Evolutionary conservation across 306 rosid species (phyloP).

Genomic region (Cucumis sativus): DNA sequence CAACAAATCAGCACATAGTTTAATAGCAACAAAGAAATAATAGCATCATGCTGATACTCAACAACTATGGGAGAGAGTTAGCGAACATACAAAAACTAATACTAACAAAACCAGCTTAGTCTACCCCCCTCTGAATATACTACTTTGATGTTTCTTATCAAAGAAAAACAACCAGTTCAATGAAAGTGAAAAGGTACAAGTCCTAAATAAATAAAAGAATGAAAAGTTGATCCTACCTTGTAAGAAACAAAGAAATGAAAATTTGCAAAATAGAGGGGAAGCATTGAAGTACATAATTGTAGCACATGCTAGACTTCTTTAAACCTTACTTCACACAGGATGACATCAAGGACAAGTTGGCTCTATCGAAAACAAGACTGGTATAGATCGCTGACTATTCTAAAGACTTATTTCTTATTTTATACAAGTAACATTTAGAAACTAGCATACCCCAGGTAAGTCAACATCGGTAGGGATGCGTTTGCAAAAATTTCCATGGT

Average conservation of each 20-base stretch:
- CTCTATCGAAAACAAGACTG: neutral
- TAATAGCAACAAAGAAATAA: neutral
- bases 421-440: slow-evolving; percentile 10
- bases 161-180: neutral
- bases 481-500: slow-evolving; percentile 84
- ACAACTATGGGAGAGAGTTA: neutral
- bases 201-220: neutral
- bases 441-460: slow-evolving; percentile 78
- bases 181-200: neutral
- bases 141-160: too few species aligned
- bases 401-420: neutral
- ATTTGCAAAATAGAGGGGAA: neutral
- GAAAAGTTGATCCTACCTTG: neutral
- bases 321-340: neutral
- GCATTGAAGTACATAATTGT: neutral
- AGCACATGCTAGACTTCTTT: neutral
- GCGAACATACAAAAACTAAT: neutral
- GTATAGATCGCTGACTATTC: neutral
- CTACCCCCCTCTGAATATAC: too few species aligned
- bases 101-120: neutral
- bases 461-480: slow-evolving; percentile 95
- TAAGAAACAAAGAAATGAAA: neutral
- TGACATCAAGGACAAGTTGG: neutral
- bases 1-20: neutral
- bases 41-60: neutral